These are phyloP conservation scores for Ophiocordyceps camponoti-rufipedis DNA, from an alignment of 2,329 filamentous ascomycete species.

Conservation along the genomic window DNA sequence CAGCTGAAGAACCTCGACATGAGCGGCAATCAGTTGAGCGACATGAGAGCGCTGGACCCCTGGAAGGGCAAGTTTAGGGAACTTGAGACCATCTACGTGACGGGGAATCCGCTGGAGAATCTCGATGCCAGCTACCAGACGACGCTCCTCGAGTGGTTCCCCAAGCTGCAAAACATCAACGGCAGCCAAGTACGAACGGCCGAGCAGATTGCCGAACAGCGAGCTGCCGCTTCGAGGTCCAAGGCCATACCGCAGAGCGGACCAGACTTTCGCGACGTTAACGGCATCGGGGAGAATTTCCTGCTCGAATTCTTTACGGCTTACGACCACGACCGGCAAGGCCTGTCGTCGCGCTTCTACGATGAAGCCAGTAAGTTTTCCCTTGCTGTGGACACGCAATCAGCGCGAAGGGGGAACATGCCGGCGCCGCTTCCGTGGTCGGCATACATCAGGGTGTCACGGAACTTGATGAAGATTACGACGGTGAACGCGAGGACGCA, in stretches of 20 bases:
- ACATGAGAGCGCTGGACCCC: slow-evolving; percentile 45
- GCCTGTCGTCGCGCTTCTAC: slow-evolving; percentile 50
- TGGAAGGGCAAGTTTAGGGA: slow-evolving; percentile 68
- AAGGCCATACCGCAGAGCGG: slow-evolving; percentile 42
- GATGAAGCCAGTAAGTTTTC: slow-evolving; percentile 62
- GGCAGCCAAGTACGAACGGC: slow-evolving; percentile 54
- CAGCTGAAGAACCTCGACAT: slow-evolving; percentile 79
- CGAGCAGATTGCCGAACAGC: slow-evolving; percentile 41
- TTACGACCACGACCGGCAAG: slow-evolving; percentile 54
- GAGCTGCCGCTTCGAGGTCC: slow-evolving; percentile 28
- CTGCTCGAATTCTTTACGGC: slow-evolving; percentile 53
- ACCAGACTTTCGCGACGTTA: slow-evolving; percentile 57
- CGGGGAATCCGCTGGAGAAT: slow-evolving; percentile 54
- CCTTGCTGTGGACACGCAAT: slow-evolving; percentile 47
- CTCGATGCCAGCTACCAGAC: slow-evolving; percentile 41
- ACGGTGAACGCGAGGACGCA: slow-evolving; percentile 40
- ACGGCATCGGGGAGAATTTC: slow-evolving; percentile 57
- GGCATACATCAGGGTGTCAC: slow-evolving; percentile 56
- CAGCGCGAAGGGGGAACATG: slow-evolving; percentile 27
- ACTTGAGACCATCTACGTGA: slow-evolving; percentile 65
- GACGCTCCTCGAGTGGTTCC: slow-evolving; percentile 67
- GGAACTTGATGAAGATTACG: slow-evolving; percentile 57
- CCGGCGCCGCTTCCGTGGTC: slow-evolving; percentile 43
- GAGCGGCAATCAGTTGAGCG: slow-evolving; percentile 62
- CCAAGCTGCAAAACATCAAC: slow-evolving; percentile 62